Base-by-base conservation (phyloP, 176 grass and related monocot species). In the Areca catechu region DNA sequence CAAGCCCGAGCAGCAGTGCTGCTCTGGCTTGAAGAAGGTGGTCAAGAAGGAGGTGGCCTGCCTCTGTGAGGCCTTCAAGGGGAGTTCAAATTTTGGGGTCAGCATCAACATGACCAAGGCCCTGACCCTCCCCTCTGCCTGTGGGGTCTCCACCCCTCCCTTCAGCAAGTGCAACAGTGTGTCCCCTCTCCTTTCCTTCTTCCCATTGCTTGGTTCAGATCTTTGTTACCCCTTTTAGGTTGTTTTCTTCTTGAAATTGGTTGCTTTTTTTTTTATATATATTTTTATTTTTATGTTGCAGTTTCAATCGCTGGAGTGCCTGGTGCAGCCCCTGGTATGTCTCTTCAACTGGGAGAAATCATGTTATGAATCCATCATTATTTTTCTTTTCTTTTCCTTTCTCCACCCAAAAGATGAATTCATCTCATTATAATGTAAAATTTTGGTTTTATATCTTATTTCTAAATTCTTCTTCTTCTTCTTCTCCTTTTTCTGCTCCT, bases 121-220 rank as follows among this genome's bases (percentile, higher is more conserved):
- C 70, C 71, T 60, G 5, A 53, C 24, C 34, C 61, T 95, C 21
- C 89, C 89, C 16, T 73, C 75, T 15, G 63, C 68, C 3, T 95
- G 89, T 70, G 81, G 78, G 10, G 51, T 37, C 14, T 28, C 80
- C 23, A 69, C 84, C 20, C 56, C 59, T 70, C 61, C 84, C 25
- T 56, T 76, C 14, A 83, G 54, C 63, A 70, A 57, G 6, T 95
- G 89, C 84, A 72, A 68, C 63, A 52, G 89, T 94, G 0, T 56
- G 80, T 58, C 7, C 25, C 17, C 2, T 5, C n/a, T 29, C 0
- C 58, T 37, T n/a, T 19, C 43, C n/a, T 19, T 12, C 51, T 21
- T 15, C 24, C 16, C n/a, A 17, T 55, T 51, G 9, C 53, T 77
- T 24, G 10, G 18, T 21, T 6, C 10, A 2, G 6, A 60, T 57